These are phyloP conservation scores for Multifurca ochricompacta DNA, from an alignment of 768 basidiomycete genomes.

Conservation along the genomic window DNA sequence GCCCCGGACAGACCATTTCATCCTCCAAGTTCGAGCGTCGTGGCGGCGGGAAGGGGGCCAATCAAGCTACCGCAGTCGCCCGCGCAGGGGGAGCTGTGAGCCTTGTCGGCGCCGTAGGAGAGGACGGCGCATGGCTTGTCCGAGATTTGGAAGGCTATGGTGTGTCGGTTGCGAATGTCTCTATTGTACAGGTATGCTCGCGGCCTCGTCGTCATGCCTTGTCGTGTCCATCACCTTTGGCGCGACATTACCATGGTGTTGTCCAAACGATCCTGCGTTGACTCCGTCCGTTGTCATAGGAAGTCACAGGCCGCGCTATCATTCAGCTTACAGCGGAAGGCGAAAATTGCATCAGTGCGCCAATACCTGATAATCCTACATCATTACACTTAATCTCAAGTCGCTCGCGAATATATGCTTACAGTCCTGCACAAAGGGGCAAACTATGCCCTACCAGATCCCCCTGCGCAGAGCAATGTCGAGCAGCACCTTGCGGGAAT, in stretches of 20 bases:
- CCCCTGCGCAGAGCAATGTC: constrained; percentile 19
- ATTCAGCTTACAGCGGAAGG: constrained; percentile 51
- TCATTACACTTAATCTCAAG: neutral
- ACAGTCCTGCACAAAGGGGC: constrained; percentile 53
- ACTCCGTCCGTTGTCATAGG: constrained; percentile 25
- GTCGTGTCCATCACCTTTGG: neutral
- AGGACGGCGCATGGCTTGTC: constrained; percentile 44
- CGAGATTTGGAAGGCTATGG: constrained; percentile 34
- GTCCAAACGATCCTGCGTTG: neutral
- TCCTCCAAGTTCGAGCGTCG: constrained; percentile 41
- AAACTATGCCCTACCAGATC: constrained; percentile 39
- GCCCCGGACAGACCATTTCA: constrained; percentile 54
- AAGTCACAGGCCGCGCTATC: constrained; percentile 50
- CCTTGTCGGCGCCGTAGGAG: constrained; percentile 47
- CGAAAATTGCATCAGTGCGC: constrained; percentile 56
- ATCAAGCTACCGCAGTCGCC: constrained; percentile 52
- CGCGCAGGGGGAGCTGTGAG: constrained; percentile 41
- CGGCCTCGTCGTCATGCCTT: no score
- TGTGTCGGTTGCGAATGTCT: constrained; percentile 34
- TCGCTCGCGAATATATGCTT: neutral
- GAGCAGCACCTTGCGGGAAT: constrained; percentile 27
- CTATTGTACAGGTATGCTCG: constrained; percentile 32
- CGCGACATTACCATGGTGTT: neutral
- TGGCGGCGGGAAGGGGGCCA: constrained; percentile 56
- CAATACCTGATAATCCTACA: neutral